Conservation (phyloP, 345 rosid species). For the Anastatica hierochuntica region DNA sequence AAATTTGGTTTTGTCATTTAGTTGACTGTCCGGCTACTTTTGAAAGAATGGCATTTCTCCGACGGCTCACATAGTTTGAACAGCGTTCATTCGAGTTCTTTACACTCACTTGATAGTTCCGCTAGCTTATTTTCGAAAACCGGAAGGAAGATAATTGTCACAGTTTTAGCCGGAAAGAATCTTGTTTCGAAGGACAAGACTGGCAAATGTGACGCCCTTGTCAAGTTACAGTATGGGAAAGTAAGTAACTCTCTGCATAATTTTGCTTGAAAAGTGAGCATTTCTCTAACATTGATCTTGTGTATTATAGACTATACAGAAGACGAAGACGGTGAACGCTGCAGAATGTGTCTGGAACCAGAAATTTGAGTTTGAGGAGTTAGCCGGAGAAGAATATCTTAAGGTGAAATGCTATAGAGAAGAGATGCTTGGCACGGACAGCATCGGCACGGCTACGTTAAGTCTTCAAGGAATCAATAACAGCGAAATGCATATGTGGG, state of each 20-base stretch:
- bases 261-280: neutral
- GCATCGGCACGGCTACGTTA: constrained; percentile 73
- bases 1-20: constrained; percentile 24
- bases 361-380: constrained; percentile 82
- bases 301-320: constrained; percentile 33
- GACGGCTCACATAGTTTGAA: constrained; percentile 72
- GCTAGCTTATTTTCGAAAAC: constrained; percentile 49
- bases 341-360: constrained; percentile 54
- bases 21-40: constrained; percentile 65
- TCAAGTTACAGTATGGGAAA: constrained; percentile 91
- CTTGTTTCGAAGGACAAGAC: constrained; percentile 46
- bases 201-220: constrained; percentile 66
- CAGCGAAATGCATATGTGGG: constrained; percentile 63
- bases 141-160: constrained; percentile 60
- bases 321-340: constrained; percentile 50
- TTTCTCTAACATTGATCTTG: neutral
- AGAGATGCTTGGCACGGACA: constrained; percentile 73
- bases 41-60: constrained; percentile 97
- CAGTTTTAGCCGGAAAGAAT: constrained; percentile 59
- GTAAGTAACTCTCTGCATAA: constrained; percentile 25
- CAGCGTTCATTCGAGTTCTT: constrained; percentile 33
- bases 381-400: constrained; percentile 68
- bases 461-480: constrained; percentile 75
- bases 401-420: constrained; percentile 65
- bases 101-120: constrained; percentile 40